Base-by-base conservation (phyloP, 83 land plant species). In the Picea mariana region DNA sequence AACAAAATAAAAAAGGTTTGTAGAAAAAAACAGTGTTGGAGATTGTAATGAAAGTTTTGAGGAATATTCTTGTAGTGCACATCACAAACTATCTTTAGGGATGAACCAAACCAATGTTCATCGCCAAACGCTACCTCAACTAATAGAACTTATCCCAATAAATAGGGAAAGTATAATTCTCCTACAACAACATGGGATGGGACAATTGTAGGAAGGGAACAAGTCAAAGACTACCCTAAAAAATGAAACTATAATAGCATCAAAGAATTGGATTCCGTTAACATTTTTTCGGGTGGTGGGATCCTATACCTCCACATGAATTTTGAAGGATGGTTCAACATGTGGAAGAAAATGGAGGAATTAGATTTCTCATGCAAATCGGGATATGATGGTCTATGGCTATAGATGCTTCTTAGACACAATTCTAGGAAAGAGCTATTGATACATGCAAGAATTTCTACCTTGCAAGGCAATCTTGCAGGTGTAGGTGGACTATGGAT, bases 351-450 rank as follows among this genome's bases (percentile, higher is more conserved):
- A 59, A 91, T 97, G 58, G 99, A 97, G 81, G 99, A 95, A 84
- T 86, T 95, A 79, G 98, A 97, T 11, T 97, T 97, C 80, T 94
- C 97, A 79, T 97, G 99, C 88, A 97, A 92, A 89, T 90, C 99
- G 38, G 94, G 91, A 38, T 93, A 90, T 85, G 99, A 97, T 87
- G 94, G 99, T 44, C 90, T 95, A 47, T 97, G 99, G 99, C 87
- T 97, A 72, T 98, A 97, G 99, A 94, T 92, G 89, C 98, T 97
- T 79, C 90, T 97, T 6, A 91, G 93, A 83, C 90, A 97, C 63
- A 85, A 92, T 78, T 97, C 95, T 67, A 93, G 91, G 76, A 89
- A 91, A 80, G 92, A 73, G 97, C 87, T 68, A 93, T 92, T 64
- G 97, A 94, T 79, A 95, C 98, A 15, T 97, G 99, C 87, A 92